Evolutionary conservation across 164 flowering plant genomes (phyloP).

Genomic region (Stephania cephalantha): DNA sequence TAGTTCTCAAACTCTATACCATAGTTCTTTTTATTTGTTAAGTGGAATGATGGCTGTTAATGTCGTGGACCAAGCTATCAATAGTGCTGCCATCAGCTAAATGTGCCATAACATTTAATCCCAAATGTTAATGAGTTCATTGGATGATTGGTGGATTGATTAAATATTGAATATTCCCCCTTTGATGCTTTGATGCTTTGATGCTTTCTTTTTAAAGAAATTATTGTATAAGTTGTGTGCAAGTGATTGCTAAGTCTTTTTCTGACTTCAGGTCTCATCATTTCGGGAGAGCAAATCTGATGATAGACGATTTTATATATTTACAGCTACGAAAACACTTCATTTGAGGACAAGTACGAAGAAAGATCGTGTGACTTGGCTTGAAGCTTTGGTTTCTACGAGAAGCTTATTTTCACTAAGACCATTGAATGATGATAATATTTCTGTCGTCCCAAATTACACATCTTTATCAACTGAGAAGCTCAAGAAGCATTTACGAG

Average conservation of each 20-base stretch:
- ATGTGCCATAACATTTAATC: background rate
- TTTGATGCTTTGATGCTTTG: background rate
- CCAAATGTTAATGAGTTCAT: background rate
- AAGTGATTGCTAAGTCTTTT: background rate
- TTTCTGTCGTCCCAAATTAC: conserved; percentile 37
- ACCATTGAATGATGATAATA: conserved; percentile 40
- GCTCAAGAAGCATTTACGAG: conserved; percentile 55
- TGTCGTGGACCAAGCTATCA: background rate
- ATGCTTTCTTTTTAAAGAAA: background rate
- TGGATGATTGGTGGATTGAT: background rate
- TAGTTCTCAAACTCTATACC: background rate
- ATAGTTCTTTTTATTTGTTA: background rate
- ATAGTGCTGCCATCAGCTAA: background rate
- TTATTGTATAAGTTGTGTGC: background rate
- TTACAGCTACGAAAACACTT: conserved; percentile 89
- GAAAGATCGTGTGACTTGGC: conserved; percentile 75
- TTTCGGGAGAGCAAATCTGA: conserved; percentile 90
- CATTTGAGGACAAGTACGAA: conserved; percentile 68
- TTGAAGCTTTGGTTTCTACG: conserved; percentile 65
- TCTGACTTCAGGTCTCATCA: conserved; percentile 48
- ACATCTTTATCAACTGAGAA: conserved; percentile 61
- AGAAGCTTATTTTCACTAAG: conserved; percentile 37
- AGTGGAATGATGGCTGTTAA: background rate
- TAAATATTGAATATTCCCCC: background rate
- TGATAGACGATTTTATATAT: conserved; percentile 72